These are phyloP conservation scores for Aaosphaeria pasadenensis DNA, from an alignment of 2,329 filamentous ascomycete genomes.

Conservation along the genomic window DNA sequence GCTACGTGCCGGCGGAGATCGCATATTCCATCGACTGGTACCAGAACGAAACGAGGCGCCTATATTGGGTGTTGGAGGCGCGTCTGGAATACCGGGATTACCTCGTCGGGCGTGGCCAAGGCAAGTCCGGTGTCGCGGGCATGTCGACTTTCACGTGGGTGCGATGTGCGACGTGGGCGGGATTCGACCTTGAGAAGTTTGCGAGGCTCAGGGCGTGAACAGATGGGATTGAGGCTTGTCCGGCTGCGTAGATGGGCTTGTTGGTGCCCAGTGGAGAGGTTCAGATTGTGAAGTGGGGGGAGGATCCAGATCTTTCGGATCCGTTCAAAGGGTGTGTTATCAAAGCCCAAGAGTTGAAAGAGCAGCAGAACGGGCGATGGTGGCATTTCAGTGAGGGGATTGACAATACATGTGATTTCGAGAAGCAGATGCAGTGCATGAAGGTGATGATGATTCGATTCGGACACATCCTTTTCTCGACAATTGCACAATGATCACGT, in stretches of 20 bases:
- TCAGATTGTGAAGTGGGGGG: slow-evolving; percentile 15
- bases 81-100: slow-evolving; percentile 52
- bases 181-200: slow-evolving; percentile 66
- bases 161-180: slow-evolving; percentile 54
- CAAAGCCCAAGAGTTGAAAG: slow-evolving; percentile 15
- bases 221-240: slow-evolving; percentile 28
- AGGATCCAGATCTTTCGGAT: slow-evolving; percentile 18
- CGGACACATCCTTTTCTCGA: too few relatives aligned
- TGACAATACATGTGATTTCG: too few relatives aligned
- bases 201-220: slow-evolving; percentile 54
- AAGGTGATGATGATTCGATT: too few relatives aligned
- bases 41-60: slow-evolving; percentile 72
- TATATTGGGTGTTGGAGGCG: slow-evolving; percentile 72
- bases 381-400: too few relatives aligned
- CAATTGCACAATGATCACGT: too few relatives aligned
- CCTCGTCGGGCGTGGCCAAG: slow-evolving; percentile 58
- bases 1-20: slow-evolving; percentile 77
- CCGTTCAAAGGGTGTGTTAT: slow-evolving; percentile 23
- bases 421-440: too few relatives aligned
- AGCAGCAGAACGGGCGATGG: too few relatives aligned
- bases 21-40: slow-evolving; percentile 78
- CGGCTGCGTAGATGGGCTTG: slow-evolving; percentile 57
- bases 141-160: slow-evolving; percentile 76
- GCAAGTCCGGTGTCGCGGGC: slow-evolving; percentile 62
- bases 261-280: slow-evolving; percentile 18